These are phyloP conservation scores for Penicillium argentinense DNA, from an alignment of 495 filamentous ascomycete genomes.

Conservation along the genomic window DNA sequence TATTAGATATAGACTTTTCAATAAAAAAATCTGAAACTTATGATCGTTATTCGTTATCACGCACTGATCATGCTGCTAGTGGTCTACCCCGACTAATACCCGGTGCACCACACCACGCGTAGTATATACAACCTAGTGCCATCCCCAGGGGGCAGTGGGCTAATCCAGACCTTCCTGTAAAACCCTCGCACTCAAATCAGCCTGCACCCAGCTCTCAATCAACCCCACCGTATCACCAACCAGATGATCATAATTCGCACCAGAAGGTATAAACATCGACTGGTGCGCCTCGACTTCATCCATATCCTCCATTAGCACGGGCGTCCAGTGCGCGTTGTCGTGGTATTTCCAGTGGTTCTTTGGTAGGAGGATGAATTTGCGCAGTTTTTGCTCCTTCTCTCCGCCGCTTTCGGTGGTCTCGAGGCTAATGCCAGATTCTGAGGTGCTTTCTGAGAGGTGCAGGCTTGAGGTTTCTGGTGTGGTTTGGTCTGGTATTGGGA, in stretches of 20 bases:
- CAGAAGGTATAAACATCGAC: conserved; percentile 68
- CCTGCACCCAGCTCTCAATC: conserved; percentile 72
- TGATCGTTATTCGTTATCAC: too few species aligned
- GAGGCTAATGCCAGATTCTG: conserved; percentile 3
- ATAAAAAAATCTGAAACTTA: too few species aligned
- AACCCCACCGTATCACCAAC: conserved; percentile 71
- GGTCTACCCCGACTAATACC: too few species aligned
- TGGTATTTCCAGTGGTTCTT: conserved; percentile 40
- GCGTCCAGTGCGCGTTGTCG: conserved; percentile 68
- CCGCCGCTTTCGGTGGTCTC: conserved; percentile 17
- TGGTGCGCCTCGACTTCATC: conserved; percentile 87
- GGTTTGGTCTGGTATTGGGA: too few species aligned
- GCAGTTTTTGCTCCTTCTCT: conserved; percentile 51
- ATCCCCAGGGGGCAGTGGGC: too few species aligned
- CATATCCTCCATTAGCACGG: conserved; percentile 75
- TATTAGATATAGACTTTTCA: too few species aligned
- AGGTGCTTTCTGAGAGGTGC: conserved; percentile 10
- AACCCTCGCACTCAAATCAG: conserved; percentile 33
- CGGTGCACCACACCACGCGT: too few species aligned
- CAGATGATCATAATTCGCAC: conserved; percentile 67
- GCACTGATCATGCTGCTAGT: too few species aligned
- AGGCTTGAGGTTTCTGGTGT: conserved; percentile 8
- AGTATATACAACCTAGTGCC: too few species aligned
- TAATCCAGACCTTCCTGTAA: conserved; percentile 21
- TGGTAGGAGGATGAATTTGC: conserved; percentile 79